Percentiles rank a stretch among this genome's conserved stretches.
Evolutionary conservation across 225 moss, liverwort and hornwort genomes (phyloP).

Genomic region (Pleurozium schreberi): DNA sequence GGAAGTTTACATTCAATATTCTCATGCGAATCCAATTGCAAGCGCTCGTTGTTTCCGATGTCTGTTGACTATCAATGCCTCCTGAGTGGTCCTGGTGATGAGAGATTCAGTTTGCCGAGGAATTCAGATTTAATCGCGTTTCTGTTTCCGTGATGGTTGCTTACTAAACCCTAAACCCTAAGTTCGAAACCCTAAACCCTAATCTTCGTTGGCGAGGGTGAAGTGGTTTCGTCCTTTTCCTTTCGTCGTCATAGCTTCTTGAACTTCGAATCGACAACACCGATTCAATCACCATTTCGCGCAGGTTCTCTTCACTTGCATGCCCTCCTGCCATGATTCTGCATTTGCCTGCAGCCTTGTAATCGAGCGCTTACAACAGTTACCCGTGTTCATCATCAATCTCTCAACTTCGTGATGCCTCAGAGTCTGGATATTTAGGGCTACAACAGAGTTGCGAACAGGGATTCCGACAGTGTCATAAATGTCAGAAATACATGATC

Average conservation of each 20-base stretch:
- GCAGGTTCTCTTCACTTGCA: constrained; percentile 24
- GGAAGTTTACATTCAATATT: neutral
- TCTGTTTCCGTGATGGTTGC: neutral
- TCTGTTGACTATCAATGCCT: neutral
- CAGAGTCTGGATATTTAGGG: neutral
- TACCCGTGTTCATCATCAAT: neutral
- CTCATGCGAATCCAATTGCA: neutral
- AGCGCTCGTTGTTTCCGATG: too few species aligned
- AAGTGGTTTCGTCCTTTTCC: neutral
- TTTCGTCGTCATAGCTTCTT: neutral
- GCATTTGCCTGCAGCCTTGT: neutral
- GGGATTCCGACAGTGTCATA: neutral
- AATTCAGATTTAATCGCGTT: neutral
- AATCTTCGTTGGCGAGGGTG: neutral
- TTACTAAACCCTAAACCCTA: too few species aligned
- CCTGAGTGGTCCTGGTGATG: neutral
- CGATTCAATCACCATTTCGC: neutral
- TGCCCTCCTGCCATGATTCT: neutral
- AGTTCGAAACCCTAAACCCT: neutral
- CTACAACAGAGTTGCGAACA: neutral
- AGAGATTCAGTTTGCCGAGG: neutral
- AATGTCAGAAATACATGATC: neutral
- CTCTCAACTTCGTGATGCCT: neutral
- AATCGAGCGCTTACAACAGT: neutral
- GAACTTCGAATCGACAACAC: neutral